phyloP scores from a whole-genome alignment of 768 basidiomycete genomes.

The Hypholoma sublateritium region DNA sequence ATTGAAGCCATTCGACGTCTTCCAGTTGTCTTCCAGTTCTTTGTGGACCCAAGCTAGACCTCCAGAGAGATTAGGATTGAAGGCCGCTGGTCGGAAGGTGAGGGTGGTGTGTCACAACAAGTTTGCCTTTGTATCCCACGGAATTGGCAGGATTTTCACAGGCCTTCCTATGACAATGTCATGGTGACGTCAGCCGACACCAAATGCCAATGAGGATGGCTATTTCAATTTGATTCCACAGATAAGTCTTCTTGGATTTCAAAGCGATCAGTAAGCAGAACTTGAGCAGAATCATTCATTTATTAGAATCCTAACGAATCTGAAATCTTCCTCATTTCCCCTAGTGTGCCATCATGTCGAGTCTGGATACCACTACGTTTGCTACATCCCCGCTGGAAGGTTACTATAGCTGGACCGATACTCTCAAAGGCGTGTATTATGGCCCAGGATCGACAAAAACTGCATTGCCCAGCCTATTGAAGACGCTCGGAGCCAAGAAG shows the following conservation, averaged over 20 bases:
- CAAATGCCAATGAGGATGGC: neutral
- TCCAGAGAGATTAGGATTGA: too few species aligned
- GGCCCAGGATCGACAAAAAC: slow-evolving; percentile 66
- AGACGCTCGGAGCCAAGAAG: slow-evolving; percentile 54
- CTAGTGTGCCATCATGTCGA: slow-evolving; percentile 23
- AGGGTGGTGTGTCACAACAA: neutral
- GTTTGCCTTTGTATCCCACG: neutral
- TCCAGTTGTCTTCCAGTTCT: neutral
- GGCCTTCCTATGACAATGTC: neutral
- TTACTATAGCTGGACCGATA: slow-evolving; percentile 66
- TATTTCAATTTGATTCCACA: neutral
- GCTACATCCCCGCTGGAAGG: slow-evolving; percentile 40
- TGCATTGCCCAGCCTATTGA: slow-evolving; percentile 63
- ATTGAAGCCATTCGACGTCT: neutral
- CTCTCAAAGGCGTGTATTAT: slow-evolving; percentile 67
- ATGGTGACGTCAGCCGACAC: neutral
- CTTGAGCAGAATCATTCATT: neutral
- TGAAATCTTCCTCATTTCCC: neutral
- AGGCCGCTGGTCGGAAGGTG: too few species aligned
- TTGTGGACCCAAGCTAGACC: neutral
- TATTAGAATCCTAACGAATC: neutral
- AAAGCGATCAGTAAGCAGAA: slow-evolving; percentile 9
- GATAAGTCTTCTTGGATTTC: neutral
- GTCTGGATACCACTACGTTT: slow-evolving; percentile 21
- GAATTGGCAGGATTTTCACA: neutral